Percentiles rank a stretch among this genome's conserved stretches.
Conservation (phyloP, 352 stramenopile genomes). For the Phytopythium chamaehyphon region DNA sequence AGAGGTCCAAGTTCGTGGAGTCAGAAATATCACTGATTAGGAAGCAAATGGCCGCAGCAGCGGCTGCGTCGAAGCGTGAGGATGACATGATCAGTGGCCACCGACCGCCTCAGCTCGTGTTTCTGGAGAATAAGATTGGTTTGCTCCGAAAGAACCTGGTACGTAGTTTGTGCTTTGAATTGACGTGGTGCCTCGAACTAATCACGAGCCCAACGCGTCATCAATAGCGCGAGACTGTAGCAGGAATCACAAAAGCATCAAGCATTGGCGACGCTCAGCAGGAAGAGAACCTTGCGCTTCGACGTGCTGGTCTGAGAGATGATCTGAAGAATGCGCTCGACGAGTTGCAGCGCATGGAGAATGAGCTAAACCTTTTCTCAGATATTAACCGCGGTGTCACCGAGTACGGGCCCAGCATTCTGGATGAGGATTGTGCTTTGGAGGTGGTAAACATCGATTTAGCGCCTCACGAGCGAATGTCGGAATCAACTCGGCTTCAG, state of each 20-base stretch:
- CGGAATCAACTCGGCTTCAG: conserved; percentile 33
- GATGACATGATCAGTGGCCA: conserved; percentile 79
- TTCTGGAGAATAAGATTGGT: conserved; percentile 71
- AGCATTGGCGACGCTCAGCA: conserved; percentile 51
- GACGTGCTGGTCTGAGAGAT: conserved; percentile 58
- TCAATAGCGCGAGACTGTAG: conserved; percentile 50
- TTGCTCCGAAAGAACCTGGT: conserved; percentile 65
- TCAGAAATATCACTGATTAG: conserved; percentile 66
- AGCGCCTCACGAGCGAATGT: conserved; percentile 37
- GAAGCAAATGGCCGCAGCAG: conserved; percentile 58
- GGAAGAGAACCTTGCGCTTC: conserved; percentile 59
- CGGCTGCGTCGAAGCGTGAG: conserved; percentile 61
- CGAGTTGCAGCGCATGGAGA: conserved; percentile 69
- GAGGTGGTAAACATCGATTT: conserved; percentile 43
- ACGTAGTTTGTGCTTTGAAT: conserved; percentile 7
- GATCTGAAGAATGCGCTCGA: conserved; percentile 63
- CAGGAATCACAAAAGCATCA: conserved; percentile 46
- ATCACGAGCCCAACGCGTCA: background rate
- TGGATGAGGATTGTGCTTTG: conserved; percentile 13
- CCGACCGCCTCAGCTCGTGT: conserved; percentile 72
- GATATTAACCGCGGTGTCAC: conserved; percentile 29
- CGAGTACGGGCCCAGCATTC: conserved; percentile 15
- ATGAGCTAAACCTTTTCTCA: conserved; percentile 45
- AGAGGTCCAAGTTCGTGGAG: conserved; percentile 44
- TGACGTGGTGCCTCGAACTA: background rate